phyloP scores from a whole-genome alignment of 208 protist species.

The Endotrypanum monterogeii region DNA sequence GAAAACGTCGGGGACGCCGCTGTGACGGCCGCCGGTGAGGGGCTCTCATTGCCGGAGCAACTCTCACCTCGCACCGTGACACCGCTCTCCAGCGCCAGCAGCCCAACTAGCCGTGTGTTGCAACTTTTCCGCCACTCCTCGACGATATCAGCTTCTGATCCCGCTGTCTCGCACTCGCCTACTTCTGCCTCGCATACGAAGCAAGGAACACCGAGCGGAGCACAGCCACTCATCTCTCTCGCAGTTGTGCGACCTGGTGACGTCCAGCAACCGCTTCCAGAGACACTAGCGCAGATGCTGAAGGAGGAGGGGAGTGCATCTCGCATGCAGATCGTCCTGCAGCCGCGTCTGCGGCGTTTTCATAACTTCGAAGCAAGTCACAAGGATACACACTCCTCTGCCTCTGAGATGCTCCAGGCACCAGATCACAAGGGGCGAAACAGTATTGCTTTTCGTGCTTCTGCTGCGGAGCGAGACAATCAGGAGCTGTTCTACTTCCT shows the following conservation, averaged over 20 bases:
- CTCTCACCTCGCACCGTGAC: not conserved
- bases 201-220: not conserved
- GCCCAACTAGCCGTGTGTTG: constrained; percentile 10
- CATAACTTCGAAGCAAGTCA: constrained; percentile 19
- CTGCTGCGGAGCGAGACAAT: constrained; percentile 12
- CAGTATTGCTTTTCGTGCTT: not conserved
- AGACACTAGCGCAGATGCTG: constrained; percentile 56
- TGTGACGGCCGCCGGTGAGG: not conserved
- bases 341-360: constrained; percentile 72
- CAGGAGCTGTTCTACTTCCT: constrained; percentile 78
- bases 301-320: constrained; percentile 68
- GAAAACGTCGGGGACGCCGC: constrained; percentile 1
- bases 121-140: constrained; percentile 18
- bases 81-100: not conserved
- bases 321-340: constrained; percentile 78
- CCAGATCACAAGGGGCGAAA: not conserved
- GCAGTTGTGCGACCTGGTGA: constrained; percentile 37
- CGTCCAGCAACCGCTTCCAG: constrained; percentile 47
- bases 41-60: not conserved
- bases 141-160: not conserved
- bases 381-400: not conserved
- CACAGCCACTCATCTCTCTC: constrained; percentile 41
- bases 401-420: not conserved
- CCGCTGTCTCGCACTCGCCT: not conserved
- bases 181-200: not conserved